Percentiles rank a stretch among this genome's conserved stretches.
Conservation (phyloP, 2,329 filamentous ascomycete species). For the Lecanosticta acicola region DNA sequence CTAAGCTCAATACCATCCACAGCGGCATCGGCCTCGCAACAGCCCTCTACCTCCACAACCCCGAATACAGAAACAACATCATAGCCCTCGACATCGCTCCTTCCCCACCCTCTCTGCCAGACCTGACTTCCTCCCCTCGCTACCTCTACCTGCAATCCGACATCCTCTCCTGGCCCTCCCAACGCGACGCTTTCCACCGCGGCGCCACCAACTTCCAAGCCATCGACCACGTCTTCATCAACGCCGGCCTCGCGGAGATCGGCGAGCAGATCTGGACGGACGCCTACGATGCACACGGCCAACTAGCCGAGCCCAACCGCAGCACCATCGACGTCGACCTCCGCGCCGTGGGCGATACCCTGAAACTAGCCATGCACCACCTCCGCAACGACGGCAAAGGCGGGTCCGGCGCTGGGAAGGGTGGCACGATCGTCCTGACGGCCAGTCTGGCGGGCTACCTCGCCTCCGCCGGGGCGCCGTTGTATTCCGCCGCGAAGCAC, state of each 20-base stretch:
- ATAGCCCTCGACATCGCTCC: slow-evolving; percentile 24
- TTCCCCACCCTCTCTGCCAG: slow-evolving; percentile 8
- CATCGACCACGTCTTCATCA: slow-evolving; percentile 46
- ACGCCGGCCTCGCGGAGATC: slow-evolving; percentile 46
- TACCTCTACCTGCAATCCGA: slow-evolving; percentile 37
- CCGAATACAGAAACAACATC: slow-evolving; percentile 26
- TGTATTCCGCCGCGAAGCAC: slow-evolving; percentile 48
- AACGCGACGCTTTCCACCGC: slow-evolving; percentile 41
- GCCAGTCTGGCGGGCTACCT: slow-evolving; percentile 48
- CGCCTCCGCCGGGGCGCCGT: slow-evolving; percentile 43
- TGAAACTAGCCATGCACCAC: slow-evolving; percentile 46
- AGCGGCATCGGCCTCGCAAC: slow-evolving; percentile 31
- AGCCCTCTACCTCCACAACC: slow-evolving; percentile 25
- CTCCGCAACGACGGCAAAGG: slow-evolving; percentile 31
- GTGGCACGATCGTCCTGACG: slow-evolving; percentile 45
- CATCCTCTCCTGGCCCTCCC: slow-evolving; percentile 42
- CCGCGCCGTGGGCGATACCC: slow-evolving; percentile 43
- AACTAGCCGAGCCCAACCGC: slow-evolving; percentile 43
- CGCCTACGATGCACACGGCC: slow-evolving; percentile 35
- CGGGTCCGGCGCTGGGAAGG: slow-evolving; percentile 30
- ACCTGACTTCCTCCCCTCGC: slow-evolving; percentile 23
- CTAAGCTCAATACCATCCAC: background rate
- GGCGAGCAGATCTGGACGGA: slow-evolving; percentile 48
- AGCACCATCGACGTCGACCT: slow-evolving; percentile 44
- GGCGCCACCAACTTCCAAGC: slow-evolving; percentile 39